Evolutionary conservation across 2,329 filamentous ascomycete species (phyloP), one percentile per base, ranked within the genome.

Genomic region (Fonsecaea erecta): DNA sequence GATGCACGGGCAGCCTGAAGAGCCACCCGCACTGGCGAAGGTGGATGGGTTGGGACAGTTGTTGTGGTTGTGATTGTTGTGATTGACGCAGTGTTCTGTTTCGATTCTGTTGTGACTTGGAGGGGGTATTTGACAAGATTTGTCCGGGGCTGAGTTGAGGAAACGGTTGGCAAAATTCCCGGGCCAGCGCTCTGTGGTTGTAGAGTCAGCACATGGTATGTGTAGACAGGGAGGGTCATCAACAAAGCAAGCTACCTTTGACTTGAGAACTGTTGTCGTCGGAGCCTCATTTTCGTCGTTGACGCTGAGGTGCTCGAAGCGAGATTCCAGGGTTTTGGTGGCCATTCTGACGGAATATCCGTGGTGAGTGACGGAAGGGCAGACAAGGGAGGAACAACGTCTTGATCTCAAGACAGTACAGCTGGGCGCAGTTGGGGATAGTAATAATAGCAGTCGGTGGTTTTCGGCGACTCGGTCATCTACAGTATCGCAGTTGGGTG

Each of bases 251-350:
- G 75, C 63, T 82, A 94, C 93, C 88, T 96, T 96, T 67, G 86
- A 78, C 79, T 96, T 96, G 71, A 86, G 83, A 76, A 90, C 88
- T 28, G 76, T 69, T 68, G 80, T 81, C 68, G 86, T 83, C 61
- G 80, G 80, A 34, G 82, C 79, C 65, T 92, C 89, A 75, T 94
- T 96, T 79, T 97, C 93, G 75, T 97, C 93, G 73, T 91, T 90
- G 68, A 97, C 91, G 21, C 91, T 90, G 80, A 97, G 86, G 78
- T 89, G 89, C 87, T 97, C 93, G 75, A 98, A 92, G 73, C 91
- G 91, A 79, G 90, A 84, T 81, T 97, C 94, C 53, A 98, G 84
- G 58, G 87, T 88, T 72, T 91, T 87, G 65, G 90, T 86, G 70
- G 93, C 87, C 90, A 94, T 85, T 18, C 18, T 46, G 51, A 14